Evolutionary conservation across 805 yeast genomes (phyloP).

Genomic region (Henningerozyma blattae): DNA sequence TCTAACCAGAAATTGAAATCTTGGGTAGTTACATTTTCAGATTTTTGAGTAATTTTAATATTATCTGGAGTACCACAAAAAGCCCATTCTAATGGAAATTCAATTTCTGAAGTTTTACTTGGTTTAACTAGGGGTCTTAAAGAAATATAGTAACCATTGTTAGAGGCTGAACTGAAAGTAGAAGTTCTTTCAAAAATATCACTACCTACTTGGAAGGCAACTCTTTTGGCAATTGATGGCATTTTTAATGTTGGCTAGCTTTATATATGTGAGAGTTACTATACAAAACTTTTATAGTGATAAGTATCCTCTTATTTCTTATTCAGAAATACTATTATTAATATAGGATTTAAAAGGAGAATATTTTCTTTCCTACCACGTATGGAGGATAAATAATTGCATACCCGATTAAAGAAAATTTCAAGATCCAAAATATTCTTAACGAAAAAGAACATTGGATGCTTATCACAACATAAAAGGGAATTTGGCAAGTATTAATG

Average conservation of each 20-base stretch:
- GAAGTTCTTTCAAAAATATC: constrained; percentile 20
- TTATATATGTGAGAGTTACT: neutral
- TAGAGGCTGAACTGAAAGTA: constrained; percentile 21
- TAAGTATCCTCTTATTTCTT: neutral
- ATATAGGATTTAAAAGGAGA: neutral
- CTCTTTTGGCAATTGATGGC: constrained; percentile 23
- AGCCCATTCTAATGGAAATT: constrained; percentile 47
- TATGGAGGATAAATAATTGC: no score
- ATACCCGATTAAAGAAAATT: neutral
- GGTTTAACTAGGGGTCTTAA: constrained; percentile 28
- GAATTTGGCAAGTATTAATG: no score
- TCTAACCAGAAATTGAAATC: constrained; percentile 22
- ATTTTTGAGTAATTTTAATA: constrained; percentile 25
- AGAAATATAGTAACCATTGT: constrained; percentile 25
- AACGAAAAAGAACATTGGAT: no score
- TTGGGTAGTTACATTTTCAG: constrained; percentile 10
- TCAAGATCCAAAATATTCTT: neutral
- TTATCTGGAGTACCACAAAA: constrained; percentile 39
- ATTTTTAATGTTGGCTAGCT: constrained; percentile 4
- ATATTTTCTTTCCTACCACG: no score
- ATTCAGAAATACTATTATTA: no score
- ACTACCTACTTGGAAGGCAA: constrained; percentile 19
- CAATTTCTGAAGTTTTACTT: constrained; percentile 13
- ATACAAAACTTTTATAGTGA: neutral
- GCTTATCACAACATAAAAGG: no score